Conservation (phyloP, 805 yeast genomes). For the Pichia ethanolica region DNA sequence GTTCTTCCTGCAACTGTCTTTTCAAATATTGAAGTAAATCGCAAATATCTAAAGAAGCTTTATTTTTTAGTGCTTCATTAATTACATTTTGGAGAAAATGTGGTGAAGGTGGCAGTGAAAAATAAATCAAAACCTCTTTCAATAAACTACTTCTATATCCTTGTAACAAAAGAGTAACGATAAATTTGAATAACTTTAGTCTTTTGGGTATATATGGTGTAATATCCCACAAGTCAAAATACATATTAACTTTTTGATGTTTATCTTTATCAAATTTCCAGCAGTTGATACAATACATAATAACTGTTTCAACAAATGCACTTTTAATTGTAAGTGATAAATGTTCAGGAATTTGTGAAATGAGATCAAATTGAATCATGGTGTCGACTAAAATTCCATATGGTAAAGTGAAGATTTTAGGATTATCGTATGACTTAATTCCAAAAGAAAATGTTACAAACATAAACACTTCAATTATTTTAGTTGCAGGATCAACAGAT, state of each 20-base stretch:
- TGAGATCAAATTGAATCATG: slow-evolving; percentile 32
- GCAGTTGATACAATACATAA: slow-evolving; percentile 39
- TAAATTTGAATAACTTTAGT: slow-evolving; percentile 16
- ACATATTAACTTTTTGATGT: slow-evolving; percentile 15
- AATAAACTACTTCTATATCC: slow-evolving; percentile 18
- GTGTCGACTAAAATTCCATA: slow-evolving; percentile 34
- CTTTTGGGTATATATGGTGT: slow-evolving; percentile 18
- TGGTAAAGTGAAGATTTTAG: slow-evolving; percentile 30
- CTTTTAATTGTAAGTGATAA: slow-evolving; percentile 21
- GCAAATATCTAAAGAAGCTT: slow-evolving; percentile 5
- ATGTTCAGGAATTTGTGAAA: slow-evolving; percentile 27
- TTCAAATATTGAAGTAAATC: slow-evolving; percentile 16
- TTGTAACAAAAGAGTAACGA: slow-evolving; percentile 9
- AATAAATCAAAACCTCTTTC: slow-evolving; percentile 20
- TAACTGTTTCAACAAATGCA: slow-evolving; percentile 33
- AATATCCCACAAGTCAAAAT: slow-evolving; percentile 29
- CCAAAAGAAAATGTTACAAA: slow-evolving; percentile 31
- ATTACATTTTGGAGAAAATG: slow-evolving; percentile 16
- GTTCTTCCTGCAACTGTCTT: slow-evolving; percentile 16
- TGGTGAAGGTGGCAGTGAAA: slow-evolving; percentile 20
- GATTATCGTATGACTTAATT: slow-evolving; percentile 25
- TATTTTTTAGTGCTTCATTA: slow-evolving; percentile 9
- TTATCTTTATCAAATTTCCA: slow-evolving; percentile 29
- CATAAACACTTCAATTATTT: slow-evolving; percentile 23
- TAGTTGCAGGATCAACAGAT: slow-evolving; percentile 20